Base-by-base conservation (phyloP, 2,329 filamentous ascomycete species). In the Pseudogymnoascus sp. region DNA sequence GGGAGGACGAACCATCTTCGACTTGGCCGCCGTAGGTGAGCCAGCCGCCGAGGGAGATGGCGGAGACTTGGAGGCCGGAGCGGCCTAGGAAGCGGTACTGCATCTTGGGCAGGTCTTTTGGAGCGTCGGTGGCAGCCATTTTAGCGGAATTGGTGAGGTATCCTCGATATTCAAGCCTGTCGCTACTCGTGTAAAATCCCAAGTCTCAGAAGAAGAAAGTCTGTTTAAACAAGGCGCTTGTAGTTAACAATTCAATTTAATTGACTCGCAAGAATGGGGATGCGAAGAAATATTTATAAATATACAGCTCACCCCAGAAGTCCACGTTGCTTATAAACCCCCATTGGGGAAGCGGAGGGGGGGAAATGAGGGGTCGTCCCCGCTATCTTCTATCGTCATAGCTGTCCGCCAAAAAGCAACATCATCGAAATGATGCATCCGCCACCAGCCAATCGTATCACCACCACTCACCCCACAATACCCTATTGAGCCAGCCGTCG, bases 11-110 rank as follows among this genome's bases (percentile, higher is more conserved):
- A 86, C 86, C 84, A 71, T 85, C 82, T 62, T 87, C 85, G 31
- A 90, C 85, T 68, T 90, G 86, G 16, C 88, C 88, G 62, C 89
- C 89, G 68, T 90, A 91, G 0, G 89, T 91, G 61, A 92, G 79
- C 87, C 86, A 88, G 68, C 86, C 84, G 64, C 86, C 89, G 2
- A 92, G 79, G 1, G 86, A 87, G 66, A 92, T 88, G 53, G 85
- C 82, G 28, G 88, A 91, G 35, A 92, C 88, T 73, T 91, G 85
- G 16, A 92, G 81, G 62, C 89, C 89, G 14, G 87, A 88, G 40
- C 82, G 83, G 70, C 89, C 89, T 6, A 91, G 81, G 75, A 85
- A 86, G 68, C 88, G 85, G 75, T 90, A 90, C 70, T 87, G 80
- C 88, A 90, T 90, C 62, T 75, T 76, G 61, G 76, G 78, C 61